These are phyloP conservation scores for Entonaema liquescens DNA, from an alignment of 495 filamentous ascomycete genomes.

Conservation along the genomic window DNA sequence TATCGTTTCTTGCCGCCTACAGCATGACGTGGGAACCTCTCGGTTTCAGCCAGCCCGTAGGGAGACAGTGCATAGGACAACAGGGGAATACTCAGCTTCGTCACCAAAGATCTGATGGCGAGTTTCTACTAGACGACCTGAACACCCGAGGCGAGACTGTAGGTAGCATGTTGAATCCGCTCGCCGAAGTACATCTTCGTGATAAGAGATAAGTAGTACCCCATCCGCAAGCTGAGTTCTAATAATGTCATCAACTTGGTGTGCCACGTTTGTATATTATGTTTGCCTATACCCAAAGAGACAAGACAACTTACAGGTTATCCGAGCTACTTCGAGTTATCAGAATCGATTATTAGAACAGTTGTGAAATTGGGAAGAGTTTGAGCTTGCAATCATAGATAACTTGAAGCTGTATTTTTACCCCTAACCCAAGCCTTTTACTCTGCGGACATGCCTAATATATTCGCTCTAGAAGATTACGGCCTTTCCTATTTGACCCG, in stretches of 20 bases:
- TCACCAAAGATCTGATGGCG: not conserved
- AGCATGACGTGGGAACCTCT: conserved; percentile 29
- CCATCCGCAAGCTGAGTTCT: not conserved
- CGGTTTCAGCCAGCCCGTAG: conserved; percentile 4
- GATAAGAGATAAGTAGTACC: not conserved
- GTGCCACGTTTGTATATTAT: too few species aligned
- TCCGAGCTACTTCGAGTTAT: not conserved
- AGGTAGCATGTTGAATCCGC: not conserved
- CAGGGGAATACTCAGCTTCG: not conserved
- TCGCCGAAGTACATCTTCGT: not conserved
- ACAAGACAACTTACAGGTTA: not conserved
- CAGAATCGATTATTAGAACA: not conserved
- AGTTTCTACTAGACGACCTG: conserved; percentile 10
- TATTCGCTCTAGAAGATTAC: not conserved
- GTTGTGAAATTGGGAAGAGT: not conserved
- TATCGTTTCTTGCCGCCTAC: conserved; percentile 15
- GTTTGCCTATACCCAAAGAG: not conserved
- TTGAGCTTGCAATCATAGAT: not conserved
- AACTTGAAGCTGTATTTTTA: not conserved
- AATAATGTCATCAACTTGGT: not conserved
- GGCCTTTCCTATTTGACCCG: not conserved
- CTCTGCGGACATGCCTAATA: not conserved
- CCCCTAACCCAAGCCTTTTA: not conserved
- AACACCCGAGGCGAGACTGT: not conserved
- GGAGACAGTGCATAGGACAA: not conserved